These are phyloP conservation scores for Candida germanica DNA, from an alignment of 805 yeast species.

Conservation along the genomic window DNA sequence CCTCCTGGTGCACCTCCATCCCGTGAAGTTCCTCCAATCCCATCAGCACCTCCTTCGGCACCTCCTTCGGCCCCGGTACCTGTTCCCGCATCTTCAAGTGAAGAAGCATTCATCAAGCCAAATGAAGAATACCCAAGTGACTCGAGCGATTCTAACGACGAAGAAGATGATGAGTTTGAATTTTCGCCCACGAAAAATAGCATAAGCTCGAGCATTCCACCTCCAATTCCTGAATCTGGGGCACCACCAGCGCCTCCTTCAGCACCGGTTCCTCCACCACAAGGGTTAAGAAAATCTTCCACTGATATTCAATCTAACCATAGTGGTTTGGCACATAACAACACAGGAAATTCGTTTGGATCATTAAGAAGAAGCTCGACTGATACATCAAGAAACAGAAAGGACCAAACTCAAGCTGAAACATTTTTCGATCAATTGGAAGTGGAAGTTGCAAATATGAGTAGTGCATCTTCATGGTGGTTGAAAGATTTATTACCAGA, in stretches of 20 bases:
- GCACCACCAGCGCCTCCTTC: slow-evolving; percentile 3
- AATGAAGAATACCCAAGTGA: slow-evolving; percentile 5
- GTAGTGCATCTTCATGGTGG: slow-evolving; percentile 58
- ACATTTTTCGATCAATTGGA: slow-evolving; percentile 21
- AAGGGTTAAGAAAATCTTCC: slow-evolving; percentile 3
- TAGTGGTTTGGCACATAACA: slow-evolving; percentile 1
- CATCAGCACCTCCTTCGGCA: slow-evolving; percentile 4
- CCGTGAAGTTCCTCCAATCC: slow-evolving; percentile 2
- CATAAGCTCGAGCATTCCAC: slow-evolving; percentile 9
- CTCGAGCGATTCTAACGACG: slow-evolving; percentile 1
- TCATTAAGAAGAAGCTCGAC: slow-evolving; percentile 15
- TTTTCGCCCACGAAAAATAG: slow-evolving; percentile 14
- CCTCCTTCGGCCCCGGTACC: slow-evolving; percentile 8
- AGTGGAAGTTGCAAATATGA: slow-evolving; percentile 27
- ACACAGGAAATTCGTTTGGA: slow-evolving; percentile 8
- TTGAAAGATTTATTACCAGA: slow-evolving; percentile 56
- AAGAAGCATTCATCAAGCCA: slow-evolving; percentile 2
- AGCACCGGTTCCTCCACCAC: slow-evolving; percentile 2
- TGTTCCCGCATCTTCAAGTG: slow-evolving; percentile 1
- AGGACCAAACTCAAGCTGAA: slow-evolving; percentile 30
- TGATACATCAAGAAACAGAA: slow-evolving; percentile 10
- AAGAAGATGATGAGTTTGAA: slow-evolving; percentile 11
- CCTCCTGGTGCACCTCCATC: slow-evolving; percentile 5
- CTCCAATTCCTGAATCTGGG: slow-evolving; percentile 3
- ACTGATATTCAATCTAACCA: slow-evolving; percentile 6